Base-by-base conservation (phyloP, 2,329 filamentous ascomycete species). In the Colletotrichum horii region DNA sequence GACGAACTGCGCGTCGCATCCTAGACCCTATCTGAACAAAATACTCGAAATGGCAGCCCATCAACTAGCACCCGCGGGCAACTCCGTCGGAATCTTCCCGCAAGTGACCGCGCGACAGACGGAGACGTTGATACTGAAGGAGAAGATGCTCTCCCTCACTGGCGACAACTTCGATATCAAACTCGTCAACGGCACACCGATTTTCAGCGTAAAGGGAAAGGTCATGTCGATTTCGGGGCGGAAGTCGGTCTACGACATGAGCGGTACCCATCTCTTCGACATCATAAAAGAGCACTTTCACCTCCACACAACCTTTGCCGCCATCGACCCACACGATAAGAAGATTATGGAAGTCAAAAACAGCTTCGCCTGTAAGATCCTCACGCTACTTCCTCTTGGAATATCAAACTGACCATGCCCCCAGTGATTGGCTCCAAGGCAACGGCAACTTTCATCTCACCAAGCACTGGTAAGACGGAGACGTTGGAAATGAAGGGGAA, bases 151-250 rank as follows among this genome's bases (percentile, higher is more conserved):
- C 74, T 93, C 92, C 4, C 83, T 93, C 11, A 88, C 88, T 2
- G 91, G 91, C 73, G 92, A 94, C 83, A 91, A 88, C 82, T 94
- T 94, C 83, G 89, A 90, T 77, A 89, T 94, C 82, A 89, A 88
- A 70, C 87, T 89, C 7, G 83, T 87, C 60, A 88, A 87, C 74
- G 91, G 91, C 26, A 84, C 87, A 26, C 87, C 89, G 0, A 79
- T 93, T 36, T 83, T 93, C 77, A 87, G 88, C 77, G 89, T 93
- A 58, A 84, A 91, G 77, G 91, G 91, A 78, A 89, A 89, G 71
- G 80, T 88, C 75, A 79, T 91, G 78, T 87, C 88, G 14, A 80
- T 92, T 4, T 89, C 87, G 3, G 87, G 87, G 16, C 88, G 90
- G 78, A 93, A 92, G 82, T 87, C 87, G 14, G 85, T 93, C 60